Percentiles rank a stretch among this genome's conserved stretches.
These are phyloP conservation scores for Pinus albicaulis DNA, from an alignment of 75 land plant genomes.

Conservation along the genomic window DNA sequence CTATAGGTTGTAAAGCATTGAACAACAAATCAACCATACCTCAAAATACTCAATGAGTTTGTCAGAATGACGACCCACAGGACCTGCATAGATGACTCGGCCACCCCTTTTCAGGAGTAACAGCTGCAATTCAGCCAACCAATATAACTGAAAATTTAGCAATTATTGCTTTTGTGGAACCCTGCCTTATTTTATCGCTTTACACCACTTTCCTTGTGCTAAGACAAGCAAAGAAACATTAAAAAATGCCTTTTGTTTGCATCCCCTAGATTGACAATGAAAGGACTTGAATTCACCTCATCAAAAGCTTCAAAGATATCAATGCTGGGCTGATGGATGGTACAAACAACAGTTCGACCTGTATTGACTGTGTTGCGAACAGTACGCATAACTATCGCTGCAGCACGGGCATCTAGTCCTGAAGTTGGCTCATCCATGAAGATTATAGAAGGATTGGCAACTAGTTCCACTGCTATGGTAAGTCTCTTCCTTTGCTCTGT, in stretches of 20 bases:
- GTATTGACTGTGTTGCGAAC: constrained; percentile 33
- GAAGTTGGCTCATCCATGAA: constrained; percentile 54
- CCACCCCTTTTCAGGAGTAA: constrained; percentile 42
- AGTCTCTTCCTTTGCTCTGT: constrained; percentile 36
- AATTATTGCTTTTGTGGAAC: not conserved
- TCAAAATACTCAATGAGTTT: constrained; percentile 35
- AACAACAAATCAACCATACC: constrained; percentile 13
- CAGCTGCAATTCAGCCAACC: constrained; percentile 19
- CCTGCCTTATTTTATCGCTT: not conserved
- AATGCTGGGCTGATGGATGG: constrained; percentile 45
- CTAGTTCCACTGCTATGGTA: constrained; percentile 35
- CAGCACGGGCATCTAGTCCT: constrained; percentile 44
- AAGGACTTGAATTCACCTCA: constrained; percentile 16
- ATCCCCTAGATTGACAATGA: not conserved
- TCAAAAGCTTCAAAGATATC: constrained; percentile 36
- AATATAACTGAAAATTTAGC: not conserved
- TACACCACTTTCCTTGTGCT: not conserved
- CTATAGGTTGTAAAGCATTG: too few species aligned
- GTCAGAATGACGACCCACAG: constrained; percentile 32
- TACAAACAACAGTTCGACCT: constrained; percentile 44
- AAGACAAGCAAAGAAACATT: not conserved
- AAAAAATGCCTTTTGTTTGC: too few species aligned
- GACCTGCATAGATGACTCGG: constrained; percentile 38
- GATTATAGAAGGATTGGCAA: constrained; percentile 38
- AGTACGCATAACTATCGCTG: constrained; percentile 43